phyloP scores from a whole-genome alignment of 225 moss, liverwort and hornwort species.

The Polytrichum formosum region DNA sequence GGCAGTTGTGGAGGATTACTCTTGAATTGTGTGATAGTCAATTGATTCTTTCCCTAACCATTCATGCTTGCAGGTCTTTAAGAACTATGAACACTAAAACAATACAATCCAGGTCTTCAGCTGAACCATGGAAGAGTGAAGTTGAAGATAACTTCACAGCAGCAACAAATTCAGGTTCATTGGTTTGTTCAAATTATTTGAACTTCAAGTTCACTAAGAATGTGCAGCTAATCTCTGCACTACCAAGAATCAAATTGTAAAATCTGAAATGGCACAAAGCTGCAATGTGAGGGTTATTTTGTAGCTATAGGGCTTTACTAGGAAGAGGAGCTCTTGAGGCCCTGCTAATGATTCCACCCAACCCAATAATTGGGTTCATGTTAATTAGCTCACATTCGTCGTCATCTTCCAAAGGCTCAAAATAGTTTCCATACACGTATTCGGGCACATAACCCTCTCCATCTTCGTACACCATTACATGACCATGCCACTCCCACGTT shows the following conservation, averaged over 20 bases:
- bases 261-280: no score
- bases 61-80: no score
- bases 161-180: neutral
- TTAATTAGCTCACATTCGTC: constrained; percentile 36
- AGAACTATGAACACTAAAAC: no score
- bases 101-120: no score
- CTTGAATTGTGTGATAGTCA: no score
- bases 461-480: constrained; percentile 80
- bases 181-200: neutral
- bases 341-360: constrained; percentile 60
- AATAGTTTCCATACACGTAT: constrained; percentile 84
- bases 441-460: constrained; percentile 80
- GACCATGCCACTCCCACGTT: constrained; percentile 91
- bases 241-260: no score
- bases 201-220: constrained; percentile 3
- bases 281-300: no score
- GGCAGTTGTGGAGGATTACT: no score
- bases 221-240: neutral
- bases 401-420: constrained; percentile 67
- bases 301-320: no score
- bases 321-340: neutral
- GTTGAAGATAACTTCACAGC: no score
- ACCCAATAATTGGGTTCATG: constrained; percentile 45
- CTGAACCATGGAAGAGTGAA: no score
- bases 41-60: no score